Percentiles rank a stretch among this genome's conserved stretches.
Conservation (phyloP, 768 basidiomycete species). For the Chlorophyllum brunneum region DNA sequence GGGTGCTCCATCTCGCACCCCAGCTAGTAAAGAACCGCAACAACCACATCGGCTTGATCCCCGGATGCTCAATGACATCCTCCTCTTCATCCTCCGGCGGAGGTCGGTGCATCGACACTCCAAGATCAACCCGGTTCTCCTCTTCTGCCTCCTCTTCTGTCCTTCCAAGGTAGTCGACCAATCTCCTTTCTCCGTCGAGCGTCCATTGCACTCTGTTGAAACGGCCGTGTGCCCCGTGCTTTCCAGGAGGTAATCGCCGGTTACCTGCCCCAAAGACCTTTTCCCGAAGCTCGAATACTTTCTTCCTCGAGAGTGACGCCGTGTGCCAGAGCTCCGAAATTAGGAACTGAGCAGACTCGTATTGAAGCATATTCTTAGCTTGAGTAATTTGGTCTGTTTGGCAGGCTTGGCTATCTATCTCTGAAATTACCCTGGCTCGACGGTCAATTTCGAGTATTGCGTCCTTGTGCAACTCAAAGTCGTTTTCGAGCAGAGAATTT, state of each 20-base stretch:
- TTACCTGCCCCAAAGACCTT: slow-evolving; percentile 65
- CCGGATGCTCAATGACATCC: slow-evolving; percentile 52
- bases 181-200: slow-evolving; percentile 54
- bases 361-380: slow-evolving; percentile 62
- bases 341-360: slow-evolving; percentile 68
- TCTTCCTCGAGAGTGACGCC: slow-evolving; percentile 54
- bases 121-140: slow-evolving; percentile 40
- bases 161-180: slow-evolving; percentile 66
- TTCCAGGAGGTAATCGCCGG: slow-evolving; percentile 42
- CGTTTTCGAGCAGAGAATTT: slow-evolving; percentile 52
- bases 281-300: slow-evolving; percentile 62
- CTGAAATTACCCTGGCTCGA: slow-evolving; percentile 43
- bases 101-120: slow-evolving; percentile 1
- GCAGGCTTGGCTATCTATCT: slow-evolving; percentile 46
- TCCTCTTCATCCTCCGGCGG: slow-evolving; percentile 40
- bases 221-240: slow-evolving; percentile 52
- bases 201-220: slow-evolving; percentile 71
- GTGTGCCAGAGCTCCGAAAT: slow-evolving; percentile 65
- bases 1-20: slow-evolving; percentile 60
- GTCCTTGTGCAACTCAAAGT: slow-evolving; percentile 51
- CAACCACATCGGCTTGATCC: slow-evolving; percentile 73
- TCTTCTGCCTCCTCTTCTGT: slow-evolving; percentile 79
- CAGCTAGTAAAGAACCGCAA: slow-evolving; percentile 74
- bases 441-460: slow-evolving; percentile 44
- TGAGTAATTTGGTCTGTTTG: slow-evolving; percentile 53